Conservation (phyloP, 177 flowering plant genomes). For the Vitis hybrid region DNA sequence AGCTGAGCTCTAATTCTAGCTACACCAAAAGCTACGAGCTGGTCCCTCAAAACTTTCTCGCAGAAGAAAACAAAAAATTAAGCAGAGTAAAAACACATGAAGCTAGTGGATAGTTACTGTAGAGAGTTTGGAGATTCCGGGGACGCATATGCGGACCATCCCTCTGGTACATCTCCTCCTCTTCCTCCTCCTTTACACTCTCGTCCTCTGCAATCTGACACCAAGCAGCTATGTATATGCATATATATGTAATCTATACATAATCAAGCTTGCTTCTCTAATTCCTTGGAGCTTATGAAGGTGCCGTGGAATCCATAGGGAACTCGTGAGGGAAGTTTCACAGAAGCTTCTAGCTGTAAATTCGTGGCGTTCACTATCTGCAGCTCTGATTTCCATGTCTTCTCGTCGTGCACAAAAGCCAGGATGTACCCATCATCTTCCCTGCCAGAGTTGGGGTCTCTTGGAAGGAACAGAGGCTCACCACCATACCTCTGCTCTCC, state of each 20-base stretch:
- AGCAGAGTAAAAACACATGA: background rate
- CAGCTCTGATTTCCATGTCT: slow-evolving; percentile 39
- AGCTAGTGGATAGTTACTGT: background rate
- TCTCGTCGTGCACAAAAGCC: slow-evolving; percentile 43
- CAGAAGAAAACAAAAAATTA: background rate
- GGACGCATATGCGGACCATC: slow-evolving; percentile 35
- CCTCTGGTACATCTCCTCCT: slow-evolving; percentile 42
- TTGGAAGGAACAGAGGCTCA: slow-evolving; percentile 41
- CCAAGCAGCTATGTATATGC: too few species aligned
- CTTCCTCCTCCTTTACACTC: too few species aligned
- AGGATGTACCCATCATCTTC: slow-evolving; percentile 47
- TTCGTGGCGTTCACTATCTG: slow-evolving; percentile 36
- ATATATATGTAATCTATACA: too few species aligned
- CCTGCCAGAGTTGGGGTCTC: slow-evolving; percentile 14
- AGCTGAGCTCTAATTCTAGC: slow-evolving; percentile 42
- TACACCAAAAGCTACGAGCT: slow-evolving; percentile 42
- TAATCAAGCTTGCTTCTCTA: slow-evolving; percentile 29
- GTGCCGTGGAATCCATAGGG: slow-evolving; percentile 56
- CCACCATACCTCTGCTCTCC: slow-evolving; percentile 42
- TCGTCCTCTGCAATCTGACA: too few species aligned
- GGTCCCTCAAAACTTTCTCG: slow-evolving; percentile 30
- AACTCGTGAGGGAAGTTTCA: slow-evolving; percentile 44
- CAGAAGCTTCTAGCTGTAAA: slow-evolving; percentile 31
- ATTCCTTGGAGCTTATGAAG: slow-evolving; percentile 32
- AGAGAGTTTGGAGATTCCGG: slow-evolving; percentile 37